phyloP scores from a whole-genome alignment of 805 yeast genomes.

The Komagataella phaffii region DNA sequence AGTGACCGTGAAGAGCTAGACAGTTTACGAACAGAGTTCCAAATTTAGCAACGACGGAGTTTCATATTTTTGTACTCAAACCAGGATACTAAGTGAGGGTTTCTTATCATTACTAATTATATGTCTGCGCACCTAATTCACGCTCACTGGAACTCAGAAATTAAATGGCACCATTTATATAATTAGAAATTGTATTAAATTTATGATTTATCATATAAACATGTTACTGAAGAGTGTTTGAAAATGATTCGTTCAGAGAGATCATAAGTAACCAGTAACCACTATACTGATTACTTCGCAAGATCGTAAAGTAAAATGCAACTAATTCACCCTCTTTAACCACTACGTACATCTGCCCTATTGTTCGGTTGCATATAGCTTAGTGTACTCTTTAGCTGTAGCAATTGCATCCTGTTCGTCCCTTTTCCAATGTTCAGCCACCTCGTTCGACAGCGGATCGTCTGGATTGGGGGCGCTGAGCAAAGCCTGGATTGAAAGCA shows the following conservation, averaged over 20 bases:
- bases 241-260: not conserved
- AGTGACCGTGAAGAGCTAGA: too few species aligned
- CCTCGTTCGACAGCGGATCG: slow-evolving; percentile 96
- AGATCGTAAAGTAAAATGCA: not conserved
- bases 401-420: slow-evolving; percentile 69
- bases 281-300: not conserved
- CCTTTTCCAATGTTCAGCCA: slow-evolving; percentile 92
- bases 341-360: not conserved
- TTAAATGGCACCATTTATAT: too few species aligned
- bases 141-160: too few species aligned
- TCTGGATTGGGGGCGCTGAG: slow-evolving; percentile 96
- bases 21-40: too few species aligned
- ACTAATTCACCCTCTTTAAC: not conserved
- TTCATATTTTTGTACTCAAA: too few species aligned
- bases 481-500: slow-evolving; percentile 84
- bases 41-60: too few species aligned
- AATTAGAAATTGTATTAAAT: not conserved
- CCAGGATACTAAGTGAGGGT: too few species aligned
- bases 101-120: too few species aligned
- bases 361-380: slow-evolving; percentile 31
- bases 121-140: too few species aligned
- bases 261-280: not conserved
- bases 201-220: not conserved
- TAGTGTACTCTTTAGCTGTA: slow-evolving; percentile 72
- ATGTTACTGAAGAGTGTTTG: not conserved